Conservation (phyloP, 2,329 filamentous ascomycete genomes). For the Zopfia rhizophila region DNA sequence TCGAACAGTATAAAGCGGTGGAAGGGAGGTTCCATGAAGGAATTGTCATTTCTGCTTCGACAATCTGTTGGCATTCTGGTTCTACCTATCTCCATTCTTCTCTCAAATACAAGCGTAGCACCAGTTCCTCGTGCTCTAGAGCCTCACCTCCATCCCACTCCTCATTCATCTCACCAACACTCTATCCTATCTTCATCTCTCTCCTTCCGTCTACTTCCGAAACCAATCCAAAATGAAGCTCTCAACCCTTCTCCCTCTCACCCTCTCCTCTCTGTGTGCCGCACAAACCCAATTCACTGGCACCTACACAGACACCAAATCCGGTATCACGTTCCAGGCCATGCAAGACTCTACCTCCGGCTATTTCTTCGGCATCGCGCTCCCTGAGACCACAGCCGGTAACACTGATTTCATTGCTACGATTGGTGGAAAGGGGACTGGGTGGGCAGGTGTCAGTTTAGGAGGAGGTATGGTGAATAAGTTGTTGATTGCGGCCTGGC, state of each 20-base stretch:
- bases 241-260: constrained; percentile 21
- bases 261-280: constrained; percentile 18
- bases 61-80: no score
- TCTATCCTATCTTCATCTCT: no score
- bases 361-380: constrained; percentile 61
- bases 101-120: no score
- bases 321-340: constrained; percentile 39
- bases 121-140: no score
- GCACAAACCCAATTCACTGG: constrained; percentile 27
- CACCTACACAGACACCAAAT: constrained; percentile 40
- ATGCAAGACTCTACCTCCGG: constrained; percentile 43
- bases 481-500: constrained; percentile 63
- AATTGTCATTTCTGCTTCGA: no score
- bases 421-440: constrained; percentile 59
- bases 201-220: no score
- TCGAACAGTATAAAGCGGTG: no score
- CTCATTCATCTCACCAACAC: no score
- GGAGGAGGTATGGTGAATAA: constrained; percentile 60
- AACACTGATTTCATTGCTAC: constrained; percentile 64
- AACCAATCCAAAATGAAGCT: constrained; percentile 31
- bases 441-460: constrained; percentile 63
- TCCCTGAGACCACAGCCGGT: constrained; percentile 54
- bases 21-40: no score
- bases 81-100: no score
- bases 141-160: no score